Evolutionary conservation across 1,284 basidiomycete genomes (phyloP).

Genomic region (Tilletia walkeri): DNA sequence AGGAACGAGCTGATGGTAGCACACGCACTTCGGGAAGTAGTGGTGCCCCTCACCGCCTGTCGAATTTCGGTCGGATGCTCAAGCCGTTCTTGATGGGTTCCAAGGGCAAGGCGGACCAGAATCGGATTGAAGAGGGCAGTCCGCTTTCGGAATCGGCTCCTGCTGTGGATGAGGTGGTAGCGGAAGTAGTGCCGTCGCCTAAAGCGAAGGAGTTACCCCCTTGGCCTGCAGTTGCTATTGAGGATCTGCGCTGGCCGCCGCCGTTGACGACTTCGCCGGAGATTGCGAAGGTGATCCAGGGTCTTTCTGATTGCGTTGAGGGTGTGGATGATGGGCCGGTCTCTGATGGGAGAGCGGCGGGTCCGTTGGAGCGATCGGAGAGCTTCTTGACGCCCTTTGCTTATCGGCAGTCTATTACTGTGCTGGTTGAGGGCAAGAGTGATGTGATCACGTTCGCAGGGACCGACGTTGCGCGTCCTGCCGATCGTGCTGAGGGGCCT

Average conservation of each 20-base stretch:
- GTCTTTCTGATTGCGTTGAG: background rate
- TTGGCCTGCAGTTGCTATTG: background rate
- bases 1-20: background rate
- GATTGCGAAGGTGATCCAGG: slow-evolving; percentile 29
- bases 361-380: background rate
- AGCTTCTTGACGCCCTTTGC: slow-evolving; percentile 7
- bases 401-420: slow-evolving; percentile 1
- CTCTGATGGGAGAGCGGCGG: background rate
- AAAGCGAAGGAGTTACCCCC: background rate
- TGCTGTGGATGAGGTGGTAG: too few species aligned
- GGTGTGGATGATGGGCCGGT: background rate
- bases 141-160: background rate
- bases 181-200: too few species aligned
- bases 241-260: slow-evolving; percentile 18
- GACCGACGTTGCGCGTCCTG: background rate
- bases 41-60: background rate
- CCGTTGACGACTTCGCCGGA: slow-evolving; percentile 37
- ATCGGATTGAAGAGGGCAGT: background rate
- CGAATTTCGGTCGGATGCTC: background rate
- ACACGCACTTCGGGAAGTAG: background rate
- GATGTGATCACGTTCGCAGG: background rate
- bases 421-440: slow-evolving; percentile 11
- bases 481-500: background rate
- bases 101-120: background rate
- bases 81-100: slow-evolving; percentile 1